Conservation (phyloP, 495 filamentous ascomycete species). For the Collariella sp. region DNA sequence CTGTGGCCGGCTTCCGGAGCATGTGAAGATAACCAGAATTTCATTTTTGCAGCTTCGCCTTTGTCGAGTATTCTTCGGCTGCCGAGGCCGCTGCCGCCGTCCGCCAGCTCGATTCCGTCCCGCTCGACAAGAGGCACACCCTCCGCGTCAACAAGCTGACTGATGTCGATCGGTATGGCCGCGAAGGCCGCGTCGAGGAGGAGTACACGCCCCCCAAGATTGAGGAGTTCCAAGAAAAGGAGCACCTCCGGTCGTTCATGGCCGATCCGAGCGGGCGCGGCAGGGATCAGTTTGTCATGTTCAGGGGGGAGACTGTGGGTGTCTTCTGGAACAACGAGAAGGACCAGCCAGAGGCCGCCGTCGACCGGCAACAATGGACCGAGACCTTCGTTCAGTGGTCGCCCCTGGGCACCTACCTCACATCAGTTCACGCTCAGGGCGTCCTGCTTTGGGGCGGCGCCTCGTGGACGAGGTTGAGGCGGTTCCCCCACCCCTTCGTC, state of each 20-base stretch:
- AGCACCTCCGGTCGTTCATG: constrained; percentile 91
- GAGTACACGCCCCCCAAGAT: constrained; percentile 71
- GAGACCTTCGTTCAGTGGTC: constrained; percentile 98
- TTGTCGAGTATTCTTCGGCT: constrained; percentile 91
- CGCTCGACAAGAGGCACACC: constrained; percentile 92
- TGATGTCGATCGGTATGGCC: constrained; percentile 91
- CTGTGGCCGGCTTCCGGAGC: too few relatives aligned
- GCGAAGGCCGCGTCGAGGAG: constrained; percentile 87
- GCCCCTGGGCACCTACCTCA: constrained; percentile 84
- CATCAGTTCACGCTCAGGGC: constrained; percentile 89
- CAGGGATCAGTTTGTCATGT: constrained; percentile 91
- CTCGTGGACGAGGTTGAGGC: constrained; percentile 79
- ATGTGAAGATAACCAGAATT: constrained; percentile 5
- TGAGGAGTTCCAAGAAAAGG: constrained; percentile 77
- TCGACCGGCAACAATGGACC: constrained; percentile 91
- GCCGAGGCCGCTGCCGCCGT: constrained; percentile 83
- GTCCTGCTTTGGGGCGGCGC: constrained; percentile 93
- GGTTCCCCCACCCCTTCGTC: constrained; percentile 89
- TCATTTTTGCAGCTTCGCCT: constrained; percentile 58
- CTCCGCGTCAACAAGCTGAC: constrained; percentile 95
- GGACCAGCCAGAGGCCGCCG: constrained; percentile 75
- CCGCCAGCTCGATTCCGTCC: constrained; percentile 69
- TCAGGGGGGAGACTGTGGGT: constrained; percentile 77
- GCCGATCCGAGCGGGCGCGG: constrained; percentile 75
- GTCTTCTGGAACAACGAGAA: constrained; percentile 98